Percentiles rank a stretch among this genome's conserved stretches.
These are phyloP conservation scores for Paramyrothecium roridum DNA, from an alignment of 2,329 filamentous ascomycete species.

Conservation along the genomic window DNA sequence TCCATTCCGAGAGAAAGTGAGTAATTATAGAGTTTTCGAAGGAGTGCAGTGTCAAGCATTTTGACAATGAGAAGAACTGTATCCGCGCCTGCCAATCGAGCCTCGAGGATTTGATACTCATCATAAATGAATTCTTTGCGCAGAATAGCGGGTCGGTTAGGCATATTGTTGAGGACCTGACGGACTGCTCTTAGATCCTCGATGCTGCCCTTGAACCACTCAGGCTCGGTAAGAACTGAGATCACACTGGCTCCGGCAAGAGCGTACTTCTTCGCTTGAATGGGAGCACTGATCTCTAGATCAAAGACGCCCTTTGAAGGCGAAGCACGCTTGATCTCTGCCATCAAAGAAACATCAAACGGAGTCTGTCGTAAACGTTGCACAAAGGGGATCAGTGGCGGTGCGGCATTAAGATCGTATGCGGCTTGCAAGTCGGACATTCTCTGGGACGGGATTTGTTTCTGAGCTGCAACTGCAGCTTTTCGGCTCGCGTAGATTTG, in stretches of 20 bases:
- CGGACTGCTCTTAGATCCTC: conserved; percentile 87
- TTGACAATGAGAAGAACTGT: conserved; percentile 96
- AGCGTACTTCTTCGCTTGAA: conserved; percentile 88
- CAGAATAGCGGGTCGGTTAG: conserved; percentile 85
- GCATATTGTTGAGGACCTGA: conserved; percentile 85
- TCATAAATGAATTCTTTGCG: conserved; percentile 98
- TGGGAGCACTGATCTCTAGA: conserved; percentile 79
- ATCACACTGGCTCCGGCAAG: conserved; percentile 94
- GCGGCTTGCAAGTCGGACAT: conserved; percentile 80
- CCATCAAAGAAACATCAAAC: conserved; percentile 89
- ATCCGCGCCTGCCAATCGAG: conserved; percentile 86
- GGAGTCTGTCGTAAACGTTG: conserved; percentile 76
- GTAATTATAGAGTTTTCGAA: conserved; percentile 82
- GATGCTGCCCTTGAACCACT: conserved; percentile 99
- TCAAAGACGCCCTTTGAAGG: conserved; percentile 96
- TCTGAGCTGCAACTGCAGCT: conserved; percentile 74
- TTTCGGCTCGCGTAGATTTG: conserved; percentile 84
- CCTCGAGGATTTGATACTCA: conserved; percentile 96
- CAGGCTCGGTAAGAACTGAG: conserved; percentile 95
- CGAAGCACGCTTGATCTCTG: conserved; percentile 94
- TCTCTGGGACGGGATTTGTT: conserved; percentile 79
- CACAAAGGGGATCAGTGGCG: conserved; percentile 78
- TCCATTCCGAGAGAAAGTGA: conserved; percentile 93
- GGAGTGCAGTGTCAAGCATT: conserved; percentile 77
- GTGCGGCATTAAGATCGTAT: conserved; percentile 80